Evolutionary conservation across 192 early-diverging fungal species (phyloP).

Genomic region (Fimicolochytrium jonesii): DNA sequence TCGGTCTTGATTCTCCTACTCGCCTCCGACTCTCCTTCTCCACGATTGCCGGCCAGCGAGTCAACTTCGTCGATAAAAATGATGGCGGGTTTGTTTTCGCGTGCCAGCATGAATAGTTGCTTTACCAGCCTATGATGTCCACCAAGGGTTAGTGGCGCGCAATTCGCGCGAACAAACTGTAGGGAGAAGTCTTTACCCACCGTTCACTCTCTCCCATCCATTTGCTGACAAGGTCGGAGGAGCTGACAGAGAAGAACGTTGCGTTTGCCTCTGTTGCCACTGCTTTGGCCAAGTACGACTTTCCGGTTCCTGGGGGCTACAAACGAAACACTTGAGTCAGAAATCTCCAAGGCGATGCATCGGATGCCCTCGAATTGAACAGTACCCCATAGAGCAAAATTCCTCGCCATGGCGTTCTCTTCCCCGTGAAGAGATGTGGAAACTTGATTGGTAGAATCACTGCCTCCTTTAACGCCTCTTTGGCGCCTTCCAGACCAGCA

Average conservation of each 20-base stretch:
- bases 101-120: constrained; percentile 88
- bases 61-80: constrained; percentile 99
- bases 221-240: constrained; percentile 97
- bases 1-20: constrained; percentile 95
- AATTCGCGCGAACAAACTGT: constrained; percentile 3
- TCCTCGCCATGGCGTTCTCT: constrained; percentile 94
- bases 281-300: constrained; percentile 94
- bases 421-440: constrained; percentile 93
- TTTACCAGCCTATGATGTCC: constrained; percentile 86
- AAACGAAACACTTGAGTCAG: background rate
- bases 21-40: constrained; percentile 97
- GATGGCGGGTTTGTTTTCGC: constrained; percentile 89
- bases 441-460: constrained; percentile 98
- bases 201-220: constrained; percentile 99
- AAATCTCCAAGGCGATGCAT: background rate
- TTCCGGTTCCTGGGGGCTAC: constrained; percentile 95
- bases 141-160: too few relatives aligned
- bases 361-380: background rate
- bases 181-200: too few relatives aligned
- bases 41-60: constrained; percentile 88
- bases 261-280: constrained; percentile 96
- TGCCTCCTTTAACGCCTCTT: constrained; percentile 96
- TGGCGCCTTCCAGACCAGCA: constrained; percentile 91
- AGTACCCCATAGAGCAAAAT: constrained; percentile 91
- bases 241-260: constrained; percentile 95